Evolutionary conservation across 2,329 filamentous ascomycete species (phyloP).

Genomic region (Reticulascus tulasneorum): DNA sequence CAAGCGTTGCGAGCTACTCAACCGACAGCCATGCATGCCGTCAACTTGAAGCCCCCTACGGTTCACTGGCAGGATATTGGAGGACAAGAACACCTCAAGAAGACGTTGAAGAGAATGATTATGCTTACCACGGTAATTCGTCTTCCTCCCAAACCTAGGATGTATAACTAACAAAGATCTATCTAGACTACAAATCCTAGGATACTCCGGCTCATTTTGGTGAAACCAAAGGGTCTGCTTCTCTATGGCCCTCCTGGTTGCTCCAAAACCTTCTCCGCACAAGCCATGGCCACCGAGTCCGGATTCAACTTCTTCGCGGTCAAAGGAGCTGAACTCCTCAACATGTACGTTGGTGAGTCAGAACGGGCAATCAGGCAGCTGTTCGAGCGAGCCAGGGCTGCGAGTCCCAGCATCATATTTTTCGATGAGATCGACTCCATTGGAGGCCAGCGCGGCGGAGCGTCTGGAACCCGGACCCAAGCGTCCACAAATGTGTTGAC

Average conservation of each 20-base stretch:
- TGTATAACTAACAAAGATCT: constrained; percentile 13
- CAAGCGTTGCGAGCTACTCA: constrained; percentile 64
- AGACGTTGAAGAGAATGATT: constrained; percentile 49
- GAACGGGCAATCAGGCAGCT: constrained; percentile 82
- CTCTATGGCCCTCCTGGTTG: constrained; percentile 92
- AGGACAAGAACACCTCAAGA: constrained; percentile 74
- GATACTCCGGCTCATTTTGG: constrained; percentile 34
- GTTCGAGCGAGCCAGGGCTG: constrained; percentile 80
- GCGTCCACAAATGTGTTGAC: constrained; percentile 77
- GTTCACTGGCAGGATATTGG: constrained; percentile 86
- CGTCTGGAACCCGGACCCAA: constrained; percentile 28
- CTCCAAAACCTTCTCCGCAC: constrained; percentile 88
- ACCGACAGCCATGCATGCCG: constrained; percentile 83
- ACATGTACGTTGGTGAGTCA: constrained; percentile 96
- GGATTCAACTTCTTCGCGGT: constrained; percentile 92
- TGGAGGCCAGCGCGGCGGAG: constrained; percentile 48
- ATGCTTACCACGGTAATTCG: constrained; percentile 30
- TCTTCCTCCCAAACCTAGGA: constrained; percentile 17
- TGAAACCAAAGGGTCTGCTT: constrained; percentile 75
- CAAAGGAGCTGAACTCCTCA: constrained; percentile 88
- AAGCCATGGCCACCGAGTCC: constrained; percentile 86
- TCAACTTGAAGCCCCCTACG: constrained; percentile 83
- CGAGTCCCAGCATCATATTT: constrained; percentile 85
- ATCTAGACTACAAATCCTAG: constrained; percentile 27
- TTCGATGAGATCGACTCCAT: constrained; percentile 96